Evolutionary conservation across 2,329 filamentous ascomycete species (phyloP).

Genomic region (Penicillium sp.): DNA sequence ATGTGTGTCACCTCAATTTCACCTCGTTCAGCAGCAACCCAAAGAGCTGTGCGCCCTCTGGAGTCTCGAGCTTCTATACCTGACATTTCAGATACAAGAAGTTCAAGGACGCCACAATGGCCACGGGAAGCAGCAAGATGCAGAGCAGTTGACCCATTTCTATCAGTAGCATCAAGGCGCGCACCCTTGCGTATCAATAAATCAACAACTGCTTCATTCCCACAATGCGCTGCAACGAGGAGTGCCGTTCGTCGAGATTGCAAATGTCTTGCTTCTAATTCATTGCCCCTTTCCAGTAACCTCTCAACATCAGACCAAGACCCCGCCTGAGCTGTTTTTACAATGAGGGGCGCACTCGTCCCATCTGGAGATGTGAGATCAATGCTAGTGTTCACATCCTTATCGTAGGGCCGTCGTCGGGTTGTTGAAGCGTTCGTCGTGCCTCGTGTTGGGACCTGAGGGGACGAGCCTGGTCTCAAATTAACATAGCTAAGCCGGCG

Average conservation of each 20-base stretch:
- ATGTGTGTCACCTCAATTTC: conserved; percentile 39
- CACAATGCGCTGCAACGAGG: conserved; percentile 46
- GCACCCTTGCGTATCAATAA: conserved; percentile 39
- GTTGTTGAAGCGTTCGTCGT: conserved; percentile 8
- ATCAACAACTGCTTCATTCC: conserved; percentile 41
- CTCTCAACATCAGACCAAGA: conserved; percentile 39
- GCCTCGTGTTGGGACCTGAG: conserved; percentile 18
- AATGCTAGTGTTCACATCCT: conserved; percentile 41
- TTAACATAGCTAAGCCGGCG: conserved; percentile 24
- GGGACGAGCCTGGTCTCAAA: conserved; percentile 12
- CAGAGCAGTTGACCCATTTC: conserved; percentile 35
- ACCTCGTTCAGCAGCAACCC: conserved; percentile 41
- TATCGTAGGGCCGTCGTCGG: conserved; percentile 22
- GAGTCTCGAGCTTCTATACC: conserved; percentile 38
- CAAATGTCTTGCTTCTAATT: conserved; percentile 38
- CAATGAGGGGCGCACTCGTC: conserved; percentile 37
- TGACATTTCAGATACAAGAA: conserved; percentile 34
- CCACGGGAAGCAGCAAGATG: conserved; percentile 40
- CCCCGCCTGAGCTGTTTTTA: conserved; percentile 44
- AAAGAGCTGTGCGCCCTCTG: conserved; percentile 41
- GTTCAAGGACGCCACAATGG: conserved; percentile 34
- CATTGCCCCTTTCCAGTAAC: conserved; percentile 36
- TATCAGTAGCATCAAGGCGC: conserved; percentile 35
- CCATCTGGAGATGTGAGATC: conserved; percentile 37
- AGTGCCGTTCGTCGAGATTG: conserved; percentile 42